phyloP scores from a whole-genome alignment of 2,329 filamentous ascomycete species.

The Phialocephala sp. region DNA sequence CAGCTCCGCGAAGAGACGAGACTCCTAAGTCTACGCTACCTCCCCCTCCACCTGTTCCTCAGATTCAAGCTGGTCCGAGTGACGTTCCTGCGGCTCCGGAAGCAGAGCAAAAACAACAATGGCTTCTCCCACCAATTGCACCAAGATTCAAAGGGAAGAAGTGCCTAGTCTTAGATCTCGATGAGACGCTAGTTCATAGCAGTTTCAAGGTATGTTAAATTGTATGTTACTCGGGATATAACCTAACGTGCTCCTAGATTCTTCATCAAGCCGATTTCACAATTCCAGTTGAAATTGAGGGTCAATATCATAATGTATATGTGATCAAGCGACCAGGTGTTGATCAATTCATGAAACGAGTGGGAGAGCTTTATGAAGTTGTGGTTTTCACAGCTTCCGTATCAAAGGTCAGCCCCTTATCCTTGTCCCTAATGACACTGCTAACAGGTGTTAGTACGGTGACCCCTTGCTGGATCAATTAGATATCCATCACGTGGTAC shows the following conservation, averaged over 20 bases:
- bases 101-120: constrained; percentile 43
- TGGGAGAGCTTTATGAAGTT: constrained; percentile 96
- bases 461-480: constrained; percentile 95
- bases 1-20: constrained; percentile 34
- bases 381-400: constrained; percentile 99
- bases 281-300: constrained; percentile 98
- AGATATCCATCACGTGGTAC: constrained; percentile 95
- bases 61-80: constrained; percentile 22
- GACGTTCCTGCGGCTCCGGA: constrained; percentile 34
- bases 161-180: constrained; percentile 91
- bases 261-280: constrained; percentile 98
- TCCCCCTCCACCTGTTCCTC: constrained; percentile 38
- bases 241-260: constrained; percentile 63
- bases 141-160: constrained; percentile 86
- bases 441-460: constrained; percentile 70
- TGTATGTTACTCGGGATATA: constrained; percentile 6
- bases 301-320: constrained; percentile 98
- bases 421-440: constrained; percentile 11
- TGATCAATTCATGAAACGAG: constrained; percentile 98
- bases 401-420: constrained; percentile 73
- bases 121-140: constrained; percentile 78
- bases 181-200: constrained; percentile 97
- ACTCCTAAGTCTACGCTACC: constrained; percentile 32
- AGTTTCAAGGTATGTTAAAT: constrained; percentile 87
- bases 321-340: constrained; percentile 99